These are phyloP conservation scores for Elaeis guineensis DNA, from an alignment of 176 grass and related monocot genomes.

Conservation along the genomic window DNA sequence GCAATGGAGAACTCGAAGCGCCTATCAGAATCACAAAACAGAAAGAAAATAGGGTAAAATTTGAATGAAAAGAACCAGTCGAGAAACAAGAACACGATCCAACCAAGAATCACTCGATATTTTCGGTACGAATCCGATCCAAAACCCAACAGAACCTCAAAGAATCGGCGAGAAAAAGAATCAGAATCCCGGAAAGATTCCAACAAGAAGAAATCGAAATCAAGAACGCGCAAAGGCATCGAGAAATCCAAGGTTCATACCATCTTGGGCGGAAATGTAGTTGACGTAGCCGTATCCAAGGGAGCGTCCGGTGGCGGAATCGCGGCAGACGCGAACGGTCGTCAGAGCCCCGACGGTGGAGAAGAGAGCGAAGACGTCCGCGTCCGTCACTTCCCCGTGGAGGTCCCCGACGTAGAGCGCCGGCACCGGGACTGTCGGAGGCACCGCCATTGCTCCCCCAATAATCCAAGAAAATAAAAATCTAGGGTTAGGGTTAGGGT, in stretches of 20 bases:
- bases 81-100: no score
- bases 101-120: no score
- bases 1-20: no score
- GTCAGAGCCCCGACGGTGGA: conserved; percentile 39
- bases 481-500: neutral
- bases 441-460: neutral
- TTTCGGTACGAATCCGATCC: no score
- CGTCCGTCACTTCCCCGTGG: conserved; percentile 29
- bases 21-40: no score
- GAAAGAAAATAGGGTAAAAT: no score
- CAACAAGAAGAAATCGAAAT: neutral
- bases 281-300: conserved; percentile 64
- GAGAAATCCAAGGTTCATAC: conserved; percentile 15
- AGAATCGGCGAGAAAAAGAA: no score
- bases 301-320: conserved; percentile 36
- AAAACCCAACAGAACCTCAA: no score
- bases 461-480: neutral
- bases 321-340: conserved; percentile 54
- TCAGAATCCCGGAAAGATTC: neutral
- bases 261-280: conserved; percentile 39
- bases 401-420: conserved; percentile 71
- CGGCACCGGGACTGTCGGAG: conserved; percentile 1
- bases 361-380: conserved; percentile 39
- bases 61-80: no score
- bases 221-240: no score